phyloP scores from a whole-genome alignment of 129 eudicot species.

The Oenanthe sinensis region DNA sequence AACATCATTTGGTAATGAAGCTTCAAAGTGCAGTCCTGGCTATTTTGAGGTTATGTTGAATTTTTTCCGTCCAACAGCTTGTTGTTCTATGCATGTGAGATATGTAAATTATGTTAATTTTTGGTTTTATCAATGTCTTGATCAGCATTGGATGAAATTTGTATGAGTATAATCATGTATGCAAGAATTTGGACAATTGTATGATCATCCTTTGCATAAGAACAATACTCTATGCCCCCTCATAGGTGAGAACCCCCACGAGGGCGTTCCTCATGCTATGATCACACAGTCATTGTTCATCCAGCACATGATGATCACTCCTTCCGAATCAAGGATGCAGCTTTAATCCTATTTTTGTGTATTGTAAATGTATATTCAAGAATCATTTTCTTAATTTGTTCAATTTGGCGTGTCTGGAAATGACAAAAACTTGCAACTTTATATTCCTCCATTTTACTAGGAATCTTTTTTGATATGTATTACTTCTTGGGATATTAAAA shows the following conservation, averaged over 20 bases:
- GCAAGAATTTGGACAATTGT: not conserved
- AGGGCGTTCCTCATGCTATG: no score
- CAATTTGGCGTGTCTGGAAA: no score
- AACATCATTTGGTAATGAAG: slow-evolving; percentile 24
- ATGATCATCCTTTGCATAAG: not conserved
- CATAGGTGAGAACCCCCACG: no score
- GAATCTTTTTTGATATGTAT: no score
- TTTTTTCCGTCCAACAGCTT: slow-evolving; percentile 54
- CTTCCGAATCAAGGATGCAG: not conserved
- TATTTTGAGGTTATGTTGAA: slow-evolving; percentile 16
- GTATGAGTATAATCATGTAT: not conserved
- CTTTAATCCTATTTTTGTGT: not conserved
- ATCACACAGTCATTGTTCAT: not conserved
- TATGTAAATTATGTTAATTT: not conserved
- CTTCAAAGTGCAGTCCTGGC: slow-evolving; percentile 25
- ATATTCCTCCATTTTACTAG: no score
- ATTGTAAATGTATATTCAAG: no score
- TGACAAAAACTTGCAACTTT: no score
- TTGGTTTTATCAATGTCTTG: not conserved
- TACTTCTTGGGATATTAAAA: no score
- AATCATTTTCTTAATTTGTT: not conserved
- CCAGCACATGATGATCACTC: not conserved
- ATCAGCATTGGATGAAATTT: not conserved
- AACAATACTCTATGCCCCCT: not conserved
- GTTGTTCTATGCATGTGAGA: slow-evolving; percentile 32